Evolutionary conservation across 257 asterid species (phyloP), one percentile per base, ranked within the genome.

Genomic region (Orobanche coerulescens): DNA sequence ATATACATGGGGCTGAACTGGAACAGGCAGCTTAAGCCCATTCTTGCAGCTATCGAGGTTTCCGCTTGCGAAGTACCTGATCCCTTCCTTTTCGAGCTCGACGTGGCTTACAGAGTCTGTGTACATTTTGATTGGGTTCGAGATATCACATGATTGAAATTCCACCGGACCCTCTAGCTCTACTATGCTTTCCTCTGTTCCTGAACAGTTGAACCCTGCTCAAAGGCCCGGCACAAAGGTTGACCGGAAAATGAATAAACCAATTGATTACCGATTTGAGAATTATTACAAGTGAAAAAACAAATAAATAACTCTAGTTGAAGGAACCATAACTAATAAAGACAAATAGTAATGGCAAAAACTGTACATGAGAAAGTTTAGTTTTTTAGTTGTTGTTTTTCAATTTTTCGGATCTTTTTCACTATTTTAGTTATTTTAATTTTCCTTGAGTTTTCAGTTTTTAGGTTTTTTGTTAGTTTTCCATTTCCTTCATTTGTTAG

Each of bases 1-100:
- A 6, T 0, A 18, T 6, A 22, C 58, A 7, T 37, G 19, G 4
- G 86, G 77, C 22, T 64, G 62, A 15, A 89, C 83, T 4, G 67
- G 26, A 1, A 89, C 80, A 0, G 83, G 87, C 4, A 89, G 64
- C 78, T 79, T 89, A 34, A 84, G 72, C 7, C 97, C 97, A 20
- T 76, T 77, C 2, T 67, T 71, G 82, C 97, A 89, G 37, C 48
- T 77, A 33, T 78, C 81, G 0, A 16, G 47, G 68, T 82, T 74
- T 1, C 64, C 81, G 30, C 95, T 90, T 1, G 81, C 34, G 70
- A 90, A 84, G 84, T 74, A 90, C 18, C 92, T 70, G 18, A 40
- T 25, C 7, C 97, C 97, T 69, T 81, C 79, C 26, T 68, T 48
- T 2, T 84, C 85, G 34, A 90, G 79, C 0, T 68, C 10, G 16